Conservation (phyloP, 2,329 filamentous ascomycete genomes). For the Lachnellula cervina region DNA sequence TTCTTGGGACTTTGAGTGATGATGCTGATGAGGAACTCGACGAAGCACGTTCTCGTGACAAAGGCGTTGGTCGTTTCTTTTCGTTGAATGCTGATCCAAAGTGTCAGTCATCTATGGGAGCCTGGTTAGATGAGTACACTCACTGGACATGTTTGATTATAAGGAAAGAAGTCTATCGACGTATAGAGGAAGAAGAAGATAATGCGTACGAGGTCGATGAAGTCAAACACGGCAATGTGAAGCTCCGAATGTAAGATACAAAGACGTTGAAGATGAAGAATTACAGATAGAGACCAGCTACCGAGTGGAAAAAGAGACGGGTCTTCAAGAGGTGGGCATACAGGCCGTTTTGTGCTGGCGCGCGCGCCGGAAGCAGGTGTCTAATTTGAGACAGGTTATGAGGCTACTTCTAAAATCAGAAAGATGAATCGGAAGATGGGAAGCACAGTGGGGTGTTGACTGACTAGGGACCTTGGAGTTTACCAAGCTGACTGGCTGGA, state of each 20-base stretch:
- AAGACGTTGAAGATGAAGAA: constrained; percentile 23
- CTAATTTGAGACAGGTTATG: constrained; percentile 26
- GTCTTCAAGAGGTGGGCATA: constrained; percentile 23
- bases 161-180: constrained; percentile 6
- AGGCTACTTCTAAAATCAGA: constrained; percentile 24
- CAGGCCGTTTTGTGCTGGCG: constrained; percentile 30
- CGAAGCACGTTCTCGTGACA: constrained; percentile 35
- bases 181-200: constrained; percentile 3
- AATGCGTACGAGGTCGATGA: constrained; percentile 18
- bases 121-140: constrained; percentile 7
- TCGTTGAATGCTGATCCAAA: constrained; percentile 12
- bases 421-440: constrained; percentile 19
- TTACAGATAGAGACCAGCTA: constrained; percentile 35
- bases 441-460: constrained; percentile 21
- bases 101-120: constrained; percentile 6
- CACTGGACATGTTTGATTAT: constrained; percentile 6
- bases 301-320: constrained; percentile 23
- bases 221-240: constrained; percentile 14
- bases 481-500: constrained; percentile 11
- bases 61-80: constrained; percentile 27
- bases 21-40: constrained; percentile 37
- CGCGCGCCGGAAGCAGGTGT: constrained; percentile 21
- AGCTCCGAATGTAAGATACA: constrained; percentile 8
- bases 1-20: constrained; percentile 60
- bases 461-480: constrained; percentile 11